Base-by-base conservation (phyloP, 495 filamentous ascomycete genomes). In the Hyaloscypha finlandica region DNA sequence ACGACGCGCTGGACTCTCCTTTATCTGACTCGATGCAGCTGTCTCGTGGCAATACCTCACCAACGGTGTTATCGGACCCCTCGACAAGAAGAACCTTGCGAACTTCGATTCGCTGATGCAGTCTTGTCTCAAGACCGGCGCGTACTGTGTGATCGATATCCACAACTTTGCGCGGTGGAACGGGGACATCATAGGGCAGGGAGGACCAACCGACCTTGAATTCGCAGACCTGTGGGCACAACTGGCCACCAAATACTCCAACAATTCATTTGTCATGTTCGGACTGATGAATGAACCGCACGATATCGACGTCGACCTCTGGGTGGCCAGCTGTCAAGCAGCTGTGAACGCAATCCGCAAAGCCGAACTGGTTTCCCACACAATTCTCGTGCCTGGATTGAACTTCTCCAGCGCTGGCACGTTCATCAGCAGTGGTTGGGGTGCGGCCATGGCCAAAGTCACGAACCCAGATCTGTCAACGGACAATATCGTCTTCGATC, bases 201-300 rank as follows among this genome's bases (percentile, higher is more conserved):
- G 81, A 22, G 84, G 83, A 6, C 83, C 85, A 4, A 82, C 80
- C 4, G 79, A 87, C 71, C 80, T 76, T 19, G 77, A 88, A 31
- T 85, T 89, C 62, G 79, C 79, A 12, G 73, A 74, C 65, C 71
- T 89, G 8, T 90, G 87, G 87, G 73, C 69, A 5, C 81, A 86
- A 69, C 68, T 90, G 9, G 87, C 87, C 1, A 79, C 73, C 8
- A 83, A 85, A 59, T 89, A 88, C 66, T 78, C 76, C 14, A 57
- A 42, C 14, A 65, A 81, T n/a, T 59, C 76, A 9, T 83, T 81
- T 11, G 75, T 88, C 37, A 75, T 82, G 30, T 88, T 89, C 73
- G 86, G 85, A 48, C 72, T 89, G 57, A 87, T 89, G 83, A 90
- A 88, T 71, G 87, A 90, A 72, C 85, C 86, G 2, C 84, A 86